Conservation (phyloP, 768 basidiomycete species). For the Agaricus subrufescens region DNA sequence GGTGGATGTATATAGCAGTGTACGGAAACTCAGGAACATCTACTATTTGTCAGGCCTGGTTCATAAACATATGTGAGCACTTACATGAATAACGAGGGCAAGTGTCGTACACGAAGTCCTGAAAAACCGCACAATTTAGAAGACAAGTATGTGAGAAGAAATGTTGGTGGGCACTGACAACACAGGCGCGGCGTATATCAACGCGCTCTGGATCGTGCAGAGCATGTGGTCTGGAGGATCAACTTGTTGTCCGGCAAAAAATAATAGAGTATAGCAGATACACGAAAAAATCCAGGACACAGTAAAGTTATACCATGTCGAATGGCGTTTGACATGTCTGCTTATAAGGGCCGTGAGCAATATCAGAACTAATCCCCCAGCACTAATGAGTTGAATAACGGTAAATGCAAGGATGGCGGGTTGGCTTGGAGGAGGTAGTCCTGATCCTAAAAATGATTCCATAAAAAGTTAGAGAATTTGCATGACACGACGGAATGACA, state of each 20-base stretch:
- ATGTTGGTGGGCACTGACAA: constrained; percentile 18
- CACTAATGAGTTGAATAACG: constrained; percentile 22
- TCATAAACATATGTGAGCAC: not conserved
- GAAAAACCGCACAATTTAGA: not conserved
- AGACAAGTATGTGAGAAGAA: not conserved
- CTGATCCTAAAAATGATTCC: not conserved
- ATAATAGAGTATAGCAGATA: constrained; percentile 25
- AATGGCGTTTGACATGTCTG: constrained; percentile 22
- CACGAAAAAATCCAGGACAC: constrained; percentile 25
- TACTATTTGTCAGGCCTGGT: not conserved
- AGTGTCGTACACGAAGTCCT: constrained; percentile 26
- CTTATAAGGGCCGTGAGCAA: constrained; percentile 22
- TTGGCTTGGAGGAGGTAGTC: not conserved
- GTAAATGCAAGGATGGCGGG: constrained; percentile 21
- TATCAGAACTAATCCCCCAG: constrained; percentile 19
- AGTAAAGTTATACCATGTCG: constrained; percentile 30
- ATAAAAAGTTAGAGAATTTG: not conserved
- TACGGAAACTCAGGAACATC: constrained; percentile 24
- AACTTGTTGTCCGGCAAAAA: constrained; percentile 25
- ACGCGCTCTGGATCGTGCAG: constrained; percentile 24
- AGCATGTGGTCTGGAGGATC: constrained; percentile 17
- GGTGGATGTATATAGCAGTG: constrained; percentile 14
- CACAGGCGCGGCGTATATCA: constrained; percentile 26
- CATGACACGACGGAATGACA: too few relatives aligned
- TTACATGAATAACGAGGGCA: constrained; percentile 23